Evolutionary conservation across 1,284 basidiomycete species (phyloP), one percentile per base, ranked within the genome.

Genomic region (Microbotryum violaceum): DNA sequence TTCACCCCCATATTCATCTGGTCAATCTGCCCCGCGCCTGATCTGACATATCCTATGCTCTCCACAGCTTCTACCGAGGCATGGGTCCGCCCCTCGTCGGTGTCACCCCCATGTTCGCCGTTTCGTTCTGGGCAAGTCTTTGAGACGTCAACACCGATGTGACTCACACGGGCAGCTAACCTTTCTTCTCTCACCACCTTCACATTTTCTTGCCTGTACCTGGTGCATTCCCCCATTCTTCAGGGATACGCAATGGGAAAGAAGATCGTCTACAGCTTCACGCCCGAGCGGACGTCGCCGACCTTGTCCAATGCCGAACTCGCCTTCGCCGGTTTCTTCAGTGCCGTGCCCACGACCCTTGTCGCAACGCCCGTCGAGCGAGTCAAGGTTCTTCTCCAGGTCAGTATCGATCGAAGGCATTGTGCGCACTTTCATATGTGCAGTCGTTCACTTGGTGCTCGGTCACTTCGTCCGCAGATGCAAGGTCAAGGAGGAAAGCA

Each of bases 81-180:
- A 93, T 98, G 79, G 88, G 94, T 4, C 94, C 96, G 29, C 96
- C 96, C 56, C 79, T 99, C 66, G 79, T 97, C 45, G 96, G 96
- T 58, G 92, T 99, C 37, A 97, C 96, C 3, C 96, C 96, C 54
- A 98, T 98, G 74, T 99, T 98, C 74, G 96, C 96, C 16, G 80
- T 98, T 51, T 97, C 92, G 4, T 99, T 99, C 81, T 97, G 93
- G 92, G 91, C 90, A 74, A 65, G 82, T 74, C 27, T 21, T 31
- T 49, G 23, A 42, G 14, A 18, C 37, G 37, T 16, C 37, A 42
- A 14, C 16, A n/a, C 55, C 45, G 31, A 58, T 23, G 23, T 37
- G 56, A 25, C 56, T 42, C 12, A 42, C 37, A 42, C 9, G 12
- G 37, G 45, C 23, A 14, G 16, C 44, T 23, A 0, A 50, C 7